Conservation (phyloP, 371 early-diverging fungal species). For the Mucor mucedo region DNA sequence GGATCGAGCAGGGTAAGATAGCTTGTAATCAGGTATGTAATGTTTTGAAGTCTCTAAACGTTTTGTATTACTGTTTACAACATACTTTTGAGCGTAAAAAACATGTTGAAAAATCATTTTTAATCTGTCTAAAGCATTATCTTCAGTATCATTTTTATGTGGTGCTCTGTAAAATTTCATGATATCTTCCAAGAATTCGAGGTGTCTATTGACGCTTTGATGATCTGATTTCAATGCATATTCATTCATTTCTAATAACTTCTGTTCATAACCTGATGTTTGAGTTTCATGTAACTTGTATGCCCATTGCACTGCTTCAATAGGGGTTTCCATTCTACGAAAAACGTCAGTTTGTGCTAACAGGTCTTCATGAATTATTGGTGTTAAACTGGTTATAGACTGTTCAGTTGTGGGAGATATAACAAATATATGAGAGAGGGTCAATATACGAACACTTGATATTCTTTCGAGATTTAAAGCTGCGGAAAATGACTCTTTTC, state of each 20-base stretch:
- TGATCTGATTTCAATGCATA: neutral
- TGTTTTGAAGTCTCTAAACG: constrained; percentile 1
- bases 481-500: constrained; percentile 1
- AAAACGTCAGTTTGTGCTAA: neutral
- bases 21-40: constrained; percentile 3
- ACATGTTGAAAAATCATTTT: neutral
- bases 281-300: constrained; percentile 3
- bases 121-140: constrained; percentile 1
- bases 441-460: constrained; percentile 1
- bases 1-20: neutral
- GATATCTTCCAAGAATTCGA: constrained; percentile 1
- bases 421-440: constrained; percentile 2
- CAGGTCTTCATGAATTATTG: neutral
- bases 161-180: neutral
- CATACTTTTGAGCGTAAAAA: neutral
- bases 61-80: constrained; percentile 3
- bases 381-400: neutral
- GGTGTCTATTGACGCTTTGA: constrained; percentile 1
- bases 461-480: constrained; percentile 3
- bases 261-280: neutral
- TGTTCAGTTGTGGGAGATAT: neutral
- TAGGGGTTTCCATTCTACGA: neutral
- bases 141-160: constrained; percentile 3
- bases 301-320: constrained; percentile 1
- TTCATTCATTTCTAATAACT: constrained; percentile 1